phyloP scores from a whole-genome alignment of 1,139 yeast genomes.

The Kurtzmaniella quercitrusa region DNA sequence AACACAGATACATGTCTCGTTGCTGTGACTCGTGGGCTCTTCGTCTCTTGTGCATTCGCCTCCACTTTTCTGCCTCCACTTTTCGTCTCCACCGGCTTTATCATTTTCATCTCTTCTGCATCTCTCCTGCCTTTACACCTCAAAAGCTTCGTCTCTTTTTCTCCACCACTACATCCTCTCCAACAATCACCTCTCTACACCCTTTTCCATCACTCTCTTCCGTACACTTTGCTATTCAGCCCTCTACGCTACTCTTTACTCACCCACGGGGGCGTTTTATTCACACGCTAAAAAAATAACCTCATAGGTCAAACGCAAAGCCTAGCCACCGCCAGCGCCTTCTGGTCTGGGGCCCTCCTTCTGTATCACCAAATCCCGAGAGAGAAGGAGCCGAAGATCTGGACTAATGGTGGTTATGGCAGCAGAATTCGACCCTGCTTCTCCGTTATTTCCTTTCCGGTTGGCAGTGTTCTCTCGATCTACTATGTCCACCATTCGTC shows the following conservation, averaged over 20 bases:
- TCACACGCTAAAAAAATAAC: neutral
- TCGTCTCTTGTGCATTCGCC: too few relatives aligned
- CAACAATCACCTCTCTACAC: too few relatives aligned
- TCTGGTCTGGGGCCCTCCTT: conserved; percentile 56
- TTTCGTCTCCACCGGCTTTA: neutral
- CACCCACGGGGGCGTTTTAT: neutral
- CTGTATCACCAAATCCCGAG: conserved; percentile 57
- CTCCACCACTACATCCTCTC: too few relatives aligned
- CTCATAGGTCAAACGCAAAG: neutral
- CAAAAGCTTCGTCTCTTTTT: too few relatives aligned
- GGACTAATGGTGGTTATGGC: conserved; percentile 23
- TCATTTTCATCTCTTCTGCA: too few relatives aligned
- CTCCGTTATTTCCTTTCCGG: conserved; percentile 12
- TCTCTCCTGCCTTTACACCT: too few relatives aligned
- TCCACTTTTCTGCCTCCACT: too few relatives aligned
- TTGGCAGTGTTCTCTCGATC: conserved; percentile 50
- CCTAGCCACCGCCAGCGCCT: conserved; percentile 43
- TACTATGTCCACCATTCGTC: conserved; percentile 71
- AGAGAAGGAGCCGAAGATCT: conserved; percentile 56
- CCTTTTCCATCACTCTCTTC: too few relatives aligned
- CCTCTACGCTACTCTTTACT: too few relatives aligned
- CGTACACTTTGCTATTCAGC: too few relatives aligned
- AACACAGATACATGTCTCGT: too few relatives aligned
- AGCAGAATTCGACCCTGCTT: conserved; percentile 8
- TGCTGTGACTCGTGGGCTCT: too few relatives aligned